Conservation (phyloP, 192 early-diverging fungal genomes). For the Coemansia guatemalensis region DNA sequence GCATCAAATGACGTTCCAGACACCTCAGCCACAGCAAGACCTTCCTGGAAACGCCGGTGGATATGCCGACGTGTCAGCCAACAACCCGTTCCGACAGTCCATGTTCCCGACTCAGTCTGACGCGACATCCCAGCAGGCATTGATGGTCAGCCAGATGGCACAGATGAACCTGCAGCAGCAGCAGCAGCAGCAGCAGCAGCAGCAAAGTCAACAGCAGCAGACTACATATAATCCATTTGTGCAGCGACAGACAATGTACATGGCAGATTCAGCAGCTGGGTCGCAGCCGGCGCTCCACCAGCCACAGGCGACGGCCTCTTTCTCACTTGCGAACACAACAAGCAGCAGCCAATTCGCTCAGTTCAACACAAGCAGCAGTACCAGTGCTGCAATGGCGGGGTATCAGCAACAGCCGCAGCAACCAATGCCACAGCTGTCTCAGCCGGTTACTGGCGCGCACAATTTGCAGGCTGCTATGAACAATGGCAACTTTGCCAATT, state of each 20-base stretch:
- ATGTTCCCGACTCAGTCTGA: slow-evolving; percentile 39
- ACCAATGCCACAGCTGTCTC: neutral
- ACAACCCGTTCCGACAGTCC: slow-evolving; percentile 52
- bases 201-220: slow-evolving; percentile 21
- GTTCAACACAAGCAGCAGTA: slow-evolving; percentile 17
- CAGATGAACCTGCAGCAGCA: slow-evolving; percentile 35
- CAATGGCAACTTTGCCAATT: slow-evolving; percentile 49
- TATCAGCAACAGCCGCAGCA: slow-evolving; percentile 8
- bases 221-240: slow-evolving; percentile 46
- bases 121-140: slow-evolving; percentile 19
- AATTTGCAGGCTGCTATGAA: slow-evolving; percentile 21
- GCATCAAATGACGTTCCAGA: slow-evolving; percentile 4
- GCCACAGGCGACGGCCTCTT: slow-evolving; percentile 1
- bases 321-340: slow-evolving; percentile 10
- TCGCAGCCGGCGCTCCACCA: slow-evolving; percentile 2
- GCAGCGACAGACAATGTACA: slow-evolving; percentile 54
- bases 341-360: slow-evolving; percentile 3
- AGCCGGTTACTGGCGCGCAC: neutral
- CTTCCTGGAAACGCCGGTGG: neutral
- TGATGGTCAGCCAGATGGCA: slow-evolving; percentile 32
- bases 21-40: neutral
- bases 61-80: slow-evolving; percentile 30
- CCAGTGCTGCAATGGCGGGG: neutral
- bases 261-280: slow-evolving; percentile 2
- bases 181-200: slow-evolving; percentile 19